Conservation (phyloP, 2,329 filamentous ascomycete genomes). For the Cytospora schulzeri region DNA sequence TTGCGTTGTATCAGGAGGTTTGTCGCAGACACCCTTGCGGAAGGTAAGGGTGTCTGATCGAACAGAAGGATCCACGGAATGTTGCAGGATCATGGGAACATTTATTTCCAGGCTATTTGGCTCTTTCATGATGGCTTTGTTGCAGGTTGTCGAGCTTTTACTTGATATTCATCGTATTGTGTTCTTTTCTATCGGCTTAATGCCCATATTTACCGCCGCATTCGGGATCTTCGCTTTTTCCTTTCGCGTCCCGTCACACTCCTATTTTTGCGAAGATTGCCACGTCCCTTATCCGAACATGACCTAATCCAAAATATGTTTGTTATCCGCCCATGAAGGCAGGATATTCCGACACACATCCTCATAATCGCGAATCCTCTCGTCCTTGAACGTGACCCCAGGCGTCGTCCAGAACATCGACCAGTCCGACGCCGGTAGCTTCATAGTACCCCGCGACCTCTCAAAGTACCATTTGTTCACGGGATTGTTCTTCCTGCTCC, state of each 20-base stretch:
- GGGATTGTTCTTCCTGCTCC: slow-evolving; percentile 85
- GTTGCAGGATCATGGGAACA: background rate
- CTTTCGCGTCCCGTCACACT: background rate
- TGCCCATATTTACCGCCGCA: too few species aligned
- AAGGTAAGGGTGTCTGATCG: background rate
- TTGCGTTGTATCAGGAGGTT: background rate
- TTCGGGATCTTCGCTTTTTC: background rate
- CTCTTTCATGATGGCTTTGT: background rate
- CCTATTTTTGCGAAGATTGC: background rate
- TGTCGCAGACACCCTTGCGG: background rate
- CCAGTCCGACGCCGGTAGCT: slow-evolving; percentile 82
- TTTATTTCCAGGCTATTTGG: background rate
- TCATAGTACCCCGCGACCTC: slow-evolving; percentile 78
- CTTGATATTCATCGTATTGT: background rate
- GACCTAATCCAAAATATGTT: slow-evolving; percentile 57
- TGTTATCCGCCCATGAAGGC: slow-evolving; percentile 65
- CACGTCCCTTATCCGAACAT: background rate
- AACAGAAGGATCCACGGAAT: background rate
- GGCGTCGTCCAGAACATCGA: slow-evolving; percentile 98
- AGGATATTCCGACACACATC: slow-evolving; percentile 68
- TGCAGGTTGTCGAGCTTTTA: background rate
- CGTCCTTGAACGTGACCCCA: slow-evolving; percentile 57
- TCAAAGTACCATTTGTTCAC: slow-evolving; percentile 99
- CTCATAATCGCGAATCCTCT: slow-evolving; percentile 69
- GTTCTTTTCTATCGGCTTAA: too few species aligned